These are phyloP conservation scores for Lipomyces yamadae DNA, from an alignment of 805 yeast species.

Conservation along the genomic window DNA sequence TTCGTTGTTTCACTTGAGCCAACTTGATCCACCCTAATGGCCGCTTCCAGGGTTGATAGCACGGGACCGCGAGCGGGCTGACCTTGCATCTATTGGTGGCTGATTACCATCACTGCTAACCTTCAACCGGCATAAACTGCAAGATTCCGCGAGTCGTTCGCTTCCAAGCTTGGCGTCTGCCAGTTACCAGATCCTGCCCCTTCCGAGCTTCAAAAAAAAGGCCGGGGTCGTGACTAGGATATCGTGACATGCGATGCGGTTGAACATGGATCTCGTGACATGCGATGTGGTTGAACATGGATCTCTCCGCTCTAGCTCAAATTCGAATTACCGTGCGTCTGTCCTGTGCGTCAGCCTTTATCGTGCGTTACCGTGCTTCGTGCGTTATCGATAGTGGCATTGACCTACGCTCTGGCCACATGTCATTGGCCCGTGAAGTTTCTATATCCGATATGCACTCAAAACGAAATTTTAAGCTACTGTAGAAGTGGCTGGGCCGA, in stretches of 20 bases:
- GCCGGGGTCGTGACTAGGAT: too few species aligned
- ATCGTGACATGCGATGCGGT: not conserved
- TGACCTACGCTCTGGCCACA: constrained; percentile 5
- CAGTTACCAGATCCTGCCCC: not conserved
- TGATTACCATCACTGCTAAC: not conserved
- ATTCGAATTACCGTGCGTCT: not conserved
- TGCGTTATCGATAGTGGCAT: not conserved
- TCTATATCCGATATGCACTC: not conserved
- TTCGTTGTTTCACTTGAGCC: too few species aligned
- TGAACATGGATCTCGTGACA: not conserved
- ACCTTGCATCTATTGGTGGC: not conserved
- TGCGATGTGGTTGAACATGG: not conserved
- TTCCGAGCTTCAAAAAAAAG: not conserved
- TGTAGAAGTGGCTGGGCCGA: too few species aligned
- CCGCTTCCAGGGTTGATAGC: not conserved
- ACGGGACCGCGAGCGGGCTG: not conserved
- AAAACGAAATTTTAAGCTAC: not conserved
- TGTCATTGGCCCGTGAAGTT: not conserved
- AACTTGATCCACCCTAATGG: too few species aligned
- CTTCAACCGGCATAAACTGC: not conserved
- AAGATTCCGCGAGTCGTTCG: not conserved
- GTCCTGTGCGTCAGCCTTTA: too few species aligned
- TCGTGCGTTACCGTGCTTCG: too few species aligned
- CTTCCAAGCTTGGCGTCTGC: not conserved
- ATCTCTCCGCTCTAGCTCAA: too few species aligned